Conservation (phyloP, 208 protist species). For the Crithidia expoeki region DNA sequence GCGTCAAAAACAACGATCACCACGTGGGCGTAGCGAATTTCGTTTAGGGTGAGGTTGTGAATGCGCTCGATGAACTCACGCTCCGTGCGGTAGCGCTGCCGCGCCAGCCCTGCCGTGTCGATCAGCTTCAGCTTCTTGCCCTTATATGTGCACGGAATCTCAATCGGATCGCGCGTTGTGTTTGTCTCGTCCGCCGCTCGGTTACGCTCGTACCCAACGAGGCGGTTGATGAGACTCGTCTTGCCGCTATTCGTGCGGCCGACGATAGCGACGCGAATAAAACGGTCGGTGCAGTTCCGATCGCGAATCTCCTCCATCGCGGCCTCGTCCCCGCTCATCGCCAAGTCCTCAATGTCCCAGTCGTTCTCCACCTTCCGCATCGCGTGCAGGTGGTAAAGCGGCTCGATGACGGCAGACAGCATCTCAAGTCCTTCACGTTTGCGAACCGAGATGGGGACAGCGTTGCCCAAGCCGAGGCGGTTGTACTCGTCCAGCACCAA, state of each 20-base stretch:
- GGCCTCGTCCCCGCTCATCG: conserved; percentile 76
- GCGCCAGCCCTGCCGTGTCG: conserved; percentile 87
- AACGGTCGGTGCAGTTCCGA: conserved; percentile 79
- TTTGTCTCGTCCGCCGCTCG: conserved; percentile 82
- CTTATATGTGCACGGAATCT: conserved; percentile 88
- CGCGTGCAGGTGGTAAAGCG: conserved; percentile 79
- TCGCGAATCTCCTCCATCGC: conserved; percentile 91
- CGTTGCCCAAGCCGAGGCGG: conserved; percentile 68
- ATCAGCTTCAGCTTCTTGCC: conserved; percentile 89
- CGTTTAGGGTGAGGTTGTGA: conserved; percentile 74
- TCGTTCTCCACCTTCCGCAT: conserved; percentile 85
- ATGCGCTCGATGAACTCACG: conserved; percentile 84
- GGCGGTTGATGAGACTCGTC: conserved; percentile 92
- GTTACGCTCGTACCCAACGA: conserved; percentile 91
- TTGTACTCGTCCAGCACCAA: conserved; percentile 68
- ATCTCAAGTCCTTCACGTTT: conserved; percentile 73
- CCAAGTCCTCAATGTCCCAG: conserved; percentile 89
- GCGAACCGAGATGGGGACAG: conserved; percentile 75
- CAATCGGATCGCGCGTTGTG: conserved; percentile 92
- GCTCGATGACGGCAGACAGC: conserved; percentile 72
- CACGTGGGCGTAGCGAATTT: conserved; percentile 88
- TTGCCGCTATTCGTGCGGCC: conserved; percentile 94
- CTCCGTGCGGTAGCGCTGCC: conserved; percentile 77
- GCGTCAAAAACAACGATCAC: conserved; percentile 92
- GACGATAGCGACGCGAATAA: conserved; percentile 91